Evolutionary conservation across 345 rosid species (phyloP), one percentile per base, ranked within the genome.

Genomic region (Mangifera indica): DNA sequence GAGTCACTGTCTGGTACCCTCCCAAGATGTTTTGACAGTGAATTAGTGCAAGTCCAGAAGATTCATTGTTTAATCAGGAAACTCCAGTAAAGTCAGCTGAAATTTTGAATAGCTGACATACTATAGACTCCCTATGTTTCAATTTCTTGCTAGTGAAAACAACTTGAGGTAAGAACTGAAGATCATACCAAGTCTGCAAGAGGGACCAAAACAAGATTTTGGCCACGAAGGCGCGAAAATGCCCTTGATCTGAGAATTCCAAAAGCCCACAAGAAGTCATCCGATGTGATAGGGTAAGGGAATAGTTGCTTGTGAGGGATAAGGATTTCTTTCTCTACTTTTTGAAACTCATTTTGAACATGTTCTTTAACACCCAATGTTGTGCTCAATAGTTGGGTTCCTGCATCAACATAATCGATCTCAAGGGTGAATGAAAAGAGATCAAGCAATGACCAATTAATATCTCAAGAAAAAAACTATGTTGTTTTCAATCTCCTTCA

Each of bases 211-310:
- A 90, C 91, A 65, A 94, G 97, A 77, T 90, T 83, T 81, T 92
- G 90, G 69, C 92, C 98, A 54, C 90, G 93, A 60, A 92, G 93
- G 45, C 89, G 89, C 25, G 98, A 88, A 80, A 90, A 94, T 44
- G 97, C 91, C 74, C 98, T 85, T 17, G 97, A 94, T 77, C 83
- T 84, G 49, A 94, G 97, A 72, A 92, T 86, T 72, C 97, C 96
- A 73, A 89, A 90, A 9, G 98, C 98, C 98, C 98, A 90, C 4
- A 81, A 73, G 80, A 94, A 90, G 77, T 89, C 93, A 64, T 88
- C 88, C 21, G 74, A 74, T 32, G 97, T 83, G 66, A 90, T 78
- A 67, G 81, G 69, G n/a, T 84, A 78, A 48, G 98, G 87, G 81
- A 94, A 92, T 22, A 94, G 80, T 70, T 81, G 69, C 79, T 82